Base-by-base conservation (phyloP, 2,329 filamentous ascomycete species). In the Orbilia quercus region DNA sequence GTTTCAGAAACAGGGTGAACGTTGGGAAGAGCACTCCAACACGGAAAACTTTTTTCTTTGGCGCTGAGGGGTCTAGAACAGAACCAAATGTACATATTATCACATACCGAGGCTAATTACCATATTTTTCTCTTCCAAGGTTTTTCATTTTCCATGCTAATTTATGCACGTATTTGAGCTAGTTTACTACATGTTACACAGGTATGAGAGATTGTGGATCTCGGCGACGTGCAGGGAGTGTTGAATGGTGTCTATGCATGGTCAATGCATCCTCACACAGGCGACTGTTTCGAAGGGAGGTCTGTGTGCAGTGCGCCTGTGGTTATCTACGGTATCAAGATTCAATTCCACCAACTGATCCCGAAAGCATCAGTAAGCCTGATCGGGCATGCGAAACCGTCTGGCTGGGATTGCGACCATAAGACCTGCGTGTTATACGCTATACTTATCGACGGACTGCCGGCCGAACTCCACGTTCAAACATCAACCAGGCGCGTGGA, bases 1-100 rank as follows among this genome's bases (percentile, higher is more conserved):
- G 28, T 53, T 36, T 53, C 48, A 53, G 28, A 23, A 36, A 20
- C 28, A 31, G 9, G 28, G 28, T 31, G 9, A 4, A 31, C 5
- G 28, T 9, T 31, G 28, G n/a, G n/a, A n/a, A 31, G 28, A 31
- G 28, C 28, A 31, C 4, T 31, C 28, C 28, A 31, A 31, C 28
- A 31, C 28, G 28, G 28, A 31, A 31, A 31, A 65, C 28, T 3
- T 9, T 31, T 4, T 31, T 31, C 4, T 9, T n/a, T 36, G 18
- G 7, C 36, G 2, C n/a, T 2, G n/a, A n/a, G n/a, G n/a, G 28
- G 9, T 31, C 28, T 31, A 31, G 28, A 31, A 31, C 28, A 31
- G 28, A 22, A 45, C 23, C n/a, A 45, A 25, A 25, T 63, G 58
- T 63, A 54, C 18, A 64, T 64, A 64, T 54, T 45, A 28, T 25